These are phyloP conservation scores for Rubia peregrina DNA, from an alignment of 305 asterid genomes.

Conservation along the genomic window DNA sequence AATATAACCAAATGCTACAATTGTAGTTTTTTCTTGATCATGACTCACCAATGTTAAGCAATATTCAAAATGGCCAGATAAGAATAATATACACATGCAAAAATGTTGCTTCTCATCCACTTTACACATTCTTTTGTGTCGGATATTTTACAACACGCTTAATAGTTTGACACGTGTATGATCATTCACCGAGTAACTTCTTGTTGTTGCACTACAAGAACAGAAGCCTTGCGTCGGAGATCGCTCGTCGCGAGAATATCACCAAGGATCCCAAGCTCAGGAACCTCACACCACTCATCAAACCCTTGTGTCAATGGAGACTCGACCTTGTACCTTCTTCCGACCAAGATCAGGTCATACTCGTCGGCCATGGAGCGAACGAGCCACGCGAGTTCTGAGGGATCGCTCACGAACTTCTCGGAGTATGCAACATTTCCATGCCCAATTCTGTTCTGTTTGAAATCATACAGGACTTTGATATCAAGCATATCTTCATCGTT, in stretches of 20 bases:
- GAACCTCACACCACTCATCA: slow-evolving; percentile 25
- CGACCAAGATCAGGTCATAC: slow-evolving; percentile 23
- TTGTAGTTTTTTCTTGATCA: neutral
- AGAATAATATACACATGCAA: neutral
- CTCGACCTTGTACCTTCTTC: slow-evolving; percentile 17
- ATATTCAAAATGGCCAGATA: neutral
- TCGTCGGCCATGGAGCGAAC: slow-evolving; percentile 17
- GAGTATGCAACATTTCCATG: slow-evolving; percentile 16
- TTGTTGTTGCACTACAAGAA: slow-evolving; percentile 26
- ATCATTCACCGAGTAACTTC: slow-evolving; percentile 1
- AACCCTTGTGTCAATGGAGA: slow-evolving; percentile 17
- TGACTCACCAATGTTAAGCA: too few relatives aligned
- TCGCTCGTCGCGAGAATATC: slow-evolving; percentile 20
- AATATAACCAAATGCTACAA: too few relatives aligned
- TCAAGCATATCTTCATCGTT: slow-evolving; percentile 15
- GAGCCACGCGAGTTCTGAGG: slow-evolving; percentile 12
- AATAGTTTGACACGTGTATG: neutral
- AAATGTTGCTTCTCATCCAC: neutral
- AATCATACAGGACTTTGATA: slow-evolving; percentile 10
- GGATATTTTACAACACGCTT: too few relatives aligned
- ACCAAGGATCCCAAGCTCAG: slow-evolving; percentile 25
- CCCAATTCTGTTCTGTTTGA: slow-evolving; percentile 15
- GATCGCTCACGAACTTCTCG: slow-evolving; percentile 15
- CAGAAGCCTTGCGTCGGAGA: slow-evolving; percentile 16
- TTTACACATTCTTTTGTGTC: neutral